A percentile compares a stretch with the other conserved stretches of the same genome.
Conservation (phyloP, 1,284 basidiomycete species). For the Rhodofomes roseus region DNA sequence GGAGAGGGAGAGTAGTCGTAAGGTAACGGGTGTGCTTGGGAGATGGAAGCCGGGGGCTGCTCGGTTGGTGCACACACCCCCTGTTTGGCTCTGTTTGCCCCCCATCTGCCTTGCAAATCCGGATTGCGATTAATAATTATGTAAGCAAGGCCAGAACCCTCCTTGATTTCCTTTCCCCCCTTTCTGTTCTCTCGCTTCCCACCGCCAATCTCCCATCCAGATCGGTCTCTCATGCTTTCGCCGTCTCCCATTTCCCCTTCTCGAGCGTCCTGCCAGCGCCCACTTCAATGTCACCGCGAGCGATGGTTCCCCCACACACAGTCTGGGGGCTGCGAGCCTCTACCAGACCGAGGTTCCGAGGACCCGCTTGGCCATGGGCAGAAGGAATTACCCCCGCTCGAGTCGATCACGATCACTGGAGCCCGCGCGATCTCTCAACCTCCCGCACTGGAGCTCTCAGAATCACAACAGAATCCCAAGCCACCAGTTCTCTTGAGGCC, state of each 20-base stretch:
- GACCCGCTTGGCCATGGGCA: not conserved
- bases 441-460: not conserved
- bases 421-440: not conserved
- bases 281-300: not conserved
- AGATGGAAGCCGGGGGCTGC: slow-evolving; percentile 9
- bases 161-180: not conserved
- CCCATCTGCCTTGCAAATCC: not conserved
- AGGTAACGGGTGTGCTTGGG: slow-evolving; percentile 10
- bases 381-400: not conserved
- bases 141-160: not conserved
- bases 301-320: too few species aligned
- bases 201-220: slow-evolving; percentile 4
- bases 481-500: too few species aligned
- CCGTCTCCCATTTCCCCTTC: not conserved
- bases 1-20: slow-evolving; percentile 6
- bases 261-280: not conserved
- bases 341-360: not conserved
- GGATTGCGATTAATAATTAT: not conserved
- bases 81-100: slow-evolving; percentile 3
- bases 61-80: slow-evolving; percentile 10
- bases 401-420: not conserved
- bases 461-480: too few species aligned
- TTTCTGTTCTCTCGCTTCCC: not conserved
- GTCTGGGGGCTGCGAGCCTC: too few species aligned
- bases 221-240: slow-evolving; percentile 1